phyloP scores from a whole-genome alignment of 805 yeast species.

The Hanseniaspora guilliermondii region DNA sequence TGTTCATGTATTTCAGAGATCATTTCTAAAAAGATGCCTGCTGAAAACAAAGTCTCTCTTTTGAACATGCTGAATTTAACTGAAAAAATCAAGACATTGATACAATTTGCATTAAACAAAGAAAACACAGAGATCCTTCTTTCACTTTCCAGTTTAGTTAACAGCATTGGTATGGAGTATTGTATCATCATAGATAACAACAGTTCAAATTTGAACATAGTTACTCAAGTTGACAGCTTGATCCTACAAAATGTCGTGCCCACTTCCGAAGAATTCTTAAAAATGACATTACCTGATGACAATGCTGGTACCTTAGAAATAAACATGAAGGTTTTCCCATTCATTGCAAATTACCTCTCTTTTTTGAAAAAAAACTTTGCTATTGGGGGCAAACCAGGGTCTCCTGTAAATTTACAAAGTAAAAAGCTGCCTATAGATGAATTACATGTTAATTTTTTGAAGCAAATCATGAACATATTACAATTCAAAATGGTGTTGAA shows the following conservation, averaged over 20 bases:
- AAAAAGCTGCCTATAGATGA: constrained; percentile 27
- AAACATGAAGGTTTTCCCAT: constrained; percentile 68
- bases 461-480: constrained; percentile 53
- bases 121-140: constrained; percentile 60
- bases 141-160: constrained; percentile 58
- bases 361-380: constrained; percentile 47
- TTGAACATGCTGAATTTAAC: constrained; percentile 58
- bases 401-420: constrained; percentile 29
- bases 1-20: constrained; percentile 43
- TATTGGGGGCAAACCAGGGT: constrained; percentile 30
- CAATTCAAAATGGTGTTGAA: constrained; percentile 72
- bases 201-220: constrained; percentile 13
- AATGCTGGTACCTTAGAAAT: constrained; percentile 38
- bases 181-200: constrained; percentile 50
- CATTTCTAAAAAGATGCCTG: constrained; percentile 65
- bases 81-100: constrained; percentile 29
- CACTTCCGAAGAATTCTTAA: constrained; percentile 52
- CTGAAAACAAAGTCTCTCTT: constrained; percentile 50
- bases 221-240: constrained; percentile 34
- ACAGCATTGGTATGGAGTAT: constrained; percentile 64
- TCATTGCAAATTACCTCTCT: constrained; percentile 60
- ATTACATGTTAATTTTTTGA: constrained; percentile 40
- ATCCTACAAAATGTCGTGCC: constrained; percentile 56
- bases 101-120: constrained; percentile 16
- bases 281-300: constrained; percentile 58